Percentiles rank a stretch among this genome's conserved stretches.
phyloP scores from a whole-genome alignment of 2,329 filamentous ascomycete species.

The Chalaropsis thielavioides region DNA sequence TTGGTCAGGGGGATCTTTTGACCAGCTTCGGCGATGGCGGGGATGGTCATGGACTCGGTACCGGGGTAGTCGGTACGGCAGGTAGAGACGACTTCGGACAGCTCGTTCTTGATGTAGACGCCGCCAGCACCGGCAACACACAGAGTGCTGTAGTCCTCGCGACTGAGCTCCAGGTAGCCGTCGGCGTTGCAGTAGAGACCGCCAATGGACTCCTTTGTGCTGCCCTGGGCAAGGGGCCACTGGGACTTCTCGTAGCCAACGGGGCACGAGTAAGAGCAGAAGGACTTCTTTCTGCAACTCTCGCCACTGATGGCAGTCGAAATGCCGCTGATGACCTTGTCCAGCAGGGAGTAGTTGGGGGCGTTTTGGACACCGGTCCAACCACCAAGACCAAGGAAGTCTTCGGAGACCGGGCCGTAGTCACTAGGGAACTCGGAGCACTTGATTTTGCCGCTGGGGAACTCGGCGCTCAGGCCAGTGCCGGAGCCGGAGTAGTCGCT shows the following conservation, averaged over 20 bases:
- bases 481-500: slow-evolving; percentile 21
- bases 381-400: slow-evolving; percentile 55
- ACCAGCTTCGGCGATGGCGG: slow-evolving; percentile 49
- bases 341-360: slow-evolving; percentile 35
- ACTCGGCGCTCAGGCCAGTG: slow-evolving; percentile 48
- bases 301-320: slow-evolving; percentile 44
- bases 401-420: slow-evolving; percentile 62
- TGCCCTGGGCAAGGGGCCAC: slow-evolving; percentile 67
- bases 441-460: slow-evolving; percentile 58
- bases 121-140: slow-evolving; percentile 60
- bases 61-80: slow-evolving; percentile 97
- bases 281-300: slow-evolving; percentile 45
- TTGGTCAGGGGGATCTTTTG: slow-evolving; percentile 52
- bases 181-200: slow-evolving; percentile 64
- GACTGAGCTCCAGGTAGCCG: slow-evolving; percentile 66
- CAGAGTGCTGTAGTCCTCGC: slow-evolving; percentile 49
- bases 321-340: slow-evolving; percentile 48
- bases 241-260: slow-evolving; percentile 83
- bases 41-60: slow-evolving; percentile 75
- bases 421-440: slow-evolving; percentile 63
- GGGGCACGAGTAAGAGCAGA: slow-evolving; percentile 93
- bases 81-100: slow-evolving; percentile 51
- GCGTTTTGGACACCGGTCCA: slow-evolving; percentile 67
- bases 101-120: slow-evolving; percentile 61
- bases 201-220: slow-evolving; percentile 70